Percentiles rank a stretch among this genome's conserved stretches.
Evolutionary conservation across 352 stramenopile species (phyloP).

Genomic region (Phytophthora palmivora): DNA sequence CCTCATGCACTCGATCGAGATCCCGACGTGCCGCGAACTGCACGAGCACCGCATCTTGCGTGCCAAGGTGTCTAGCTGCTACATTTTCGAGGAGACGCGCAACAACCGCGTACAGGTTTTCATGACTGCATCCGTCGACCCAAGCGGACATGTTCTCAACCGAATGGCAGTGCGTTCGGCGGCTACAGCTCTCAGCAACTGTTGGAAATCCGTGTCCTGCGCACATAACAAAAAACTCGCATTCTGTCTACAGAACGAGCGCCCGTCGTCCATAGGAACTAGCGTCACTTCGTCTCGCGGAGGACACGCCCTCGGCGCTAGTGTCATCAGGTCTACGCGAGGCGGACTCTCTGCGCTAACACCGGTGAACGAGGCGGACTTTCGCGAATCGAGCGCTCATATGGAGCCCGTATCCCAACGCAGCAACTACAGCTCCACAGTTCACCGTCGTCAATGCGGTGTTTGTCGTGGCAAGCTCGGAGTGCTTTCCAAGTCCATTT

Average conservation of each 20-base stretch:
- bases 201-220: slow-evolving; percentile 68
- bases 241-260: slow-evolving; percentile 57
- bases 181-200: slow-evolving; percentile 58
- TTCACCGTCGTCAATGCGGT: slow-evolving; percentile 34
- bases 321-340: slow-evolving; percentile 25
- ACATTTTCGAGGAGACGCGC: slow-evolving; percentile 63
- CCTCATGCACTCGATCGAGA: slow-evolving; percentile 58
- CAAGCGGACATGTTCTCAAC: slow-evolving; percentile 51
- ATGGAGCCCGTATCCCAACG: slow-evolving; percentile 34
- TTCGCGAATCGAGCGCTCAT: slow-evolving; percentile 22
- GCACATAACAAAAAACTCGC: slow-evolving; percentile 79
- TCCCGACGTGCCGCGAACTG: slow-evolving; percentile 49
- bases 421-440: slow-evolving; percentile 31
- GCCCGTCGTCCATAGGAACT: slow-evolving; percentile 19
- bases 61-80: slow-evolving; percentile 58
- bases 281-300: slow-evolving; percentile 18
- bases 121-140: slow-evolving; percentile 64
- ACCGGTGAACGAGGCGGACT: slow-evolving; percentile 31
- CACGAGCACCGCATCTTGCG: slow-evolving; percentile 46
- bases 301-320: slow-evolving; percentile 7
- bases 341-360: slow-evolving; percentile 33
- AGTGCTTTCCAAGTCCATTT: slow-evolving; percentile 38
- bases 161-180: slow-evolving; percentile 50
- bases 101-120: slow-evolving; percentile 66
- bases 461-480: slow-evolving; percentile 45